phyloP scores from a whole-genome alignment of 2,329 filamentous ascomycete species.

The Eurotiales sp. region DNA sequence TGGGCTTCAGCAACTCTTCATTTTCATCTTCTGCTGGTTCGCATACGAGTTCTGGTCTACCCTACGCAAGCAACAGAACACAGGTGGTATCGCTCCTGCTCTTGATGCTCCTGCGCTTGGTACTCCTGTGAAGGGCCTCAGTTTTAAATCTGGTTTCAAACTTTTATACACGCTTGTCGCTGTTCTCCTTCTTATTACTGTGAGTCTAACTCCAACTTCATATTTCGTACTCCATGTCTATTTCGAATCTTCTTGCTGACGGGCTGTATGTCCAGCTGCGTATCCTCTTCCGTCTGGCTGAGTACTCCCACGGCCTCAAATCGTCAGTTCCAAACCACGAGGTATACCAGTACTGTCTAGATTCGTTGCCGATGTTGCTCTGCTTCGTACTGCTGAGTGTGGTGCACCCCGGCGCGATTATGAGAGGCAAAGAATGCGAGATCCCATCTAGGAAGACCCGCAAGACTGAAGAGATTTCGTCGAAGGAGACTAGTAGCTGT shows the following conservation, averaged over 20 bases:
- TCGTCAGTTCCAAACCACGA: slow-evolving; percentile 56
- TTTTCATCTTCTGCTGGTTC: slow-evolving; percentile 46
- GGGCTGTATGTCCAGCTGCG: slow-evolving; percentile 42
- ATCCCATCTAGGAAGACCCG: slow-evolving; percentile 32
- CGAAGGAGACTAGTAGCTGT: too few species aligned
- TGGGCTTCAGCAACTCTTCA: slow-evolving; percentile 50
- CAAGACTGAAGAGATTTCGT: not conserved
- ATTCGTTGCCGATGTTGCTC: slow-evolving; percentile 56
- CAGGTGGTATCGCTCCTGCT: not conserved
- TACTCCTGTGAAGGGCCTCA: not conserved
- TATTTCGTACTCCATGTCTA: not conserved
- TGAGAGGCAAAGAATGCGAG: slow-evolving; percentile 45
- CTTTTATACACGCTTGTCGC: not conserved
- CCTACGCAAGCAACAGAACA: not conserved
- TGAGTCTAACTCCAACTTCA: not conserved
- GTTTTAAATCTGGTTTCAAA: slow-evolving; percentile 3
- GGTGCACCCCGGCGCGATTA: slow-evolving; percentile 47
- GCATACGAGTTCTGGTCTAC: slow-evolving; percentile 19
- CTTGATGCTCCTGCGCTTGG: not conserved
- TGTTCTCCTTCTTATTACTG: not conserved
- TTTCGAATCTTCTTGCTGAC: not conserved
- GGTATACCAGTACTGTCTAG: slow-evolving; percentile 49
- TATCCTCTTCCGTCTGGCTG: slow-evolving; percentile 58
- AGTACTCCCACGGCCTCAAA: slow-evolving; percentile 56
- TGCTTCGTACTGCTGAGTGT: slow-evolving; percentile 42